Conservation (phyloP, 345 rosid genomes). For the Eutrema yunnanense region DNA sequence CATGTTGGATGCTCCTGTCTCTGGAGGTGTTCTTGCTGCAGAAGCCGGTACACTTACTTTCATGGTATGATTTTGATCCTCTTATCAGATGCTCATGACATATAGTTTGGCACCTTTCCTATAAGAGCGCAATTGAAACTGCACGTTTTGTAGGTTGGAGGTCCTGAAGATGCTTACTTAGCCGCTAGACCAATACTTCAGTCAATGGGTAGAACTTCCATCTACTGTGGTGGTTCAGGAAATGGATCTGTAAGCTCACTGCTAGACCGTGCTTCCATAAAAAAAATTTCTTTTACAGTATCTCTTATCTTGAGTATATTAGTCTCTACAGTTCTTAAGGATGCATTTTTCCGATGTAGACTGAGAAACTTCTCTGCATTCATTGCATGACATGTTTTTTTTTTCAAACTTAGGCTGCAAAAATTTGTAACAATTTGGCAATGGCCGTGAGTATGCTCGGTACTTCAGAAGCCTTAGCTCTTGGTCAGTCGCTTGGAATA, state of each 20-base stretch:
- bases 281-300: neutral
- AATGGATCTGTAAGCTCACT: slow-evolving; percentile 78
- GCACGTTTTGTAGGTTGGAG: slow-evolving; percentile 70
- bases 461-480: slow-evolving; percentile 84
- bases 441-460: slow-evolving; percentile 95
- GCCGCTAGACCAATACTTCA: slow-evolving; percentile 64
- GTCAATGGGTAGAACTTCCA: slow-evolving; percentile 72
- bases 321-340: neutral
- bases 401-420: slow-evolving; percentile 61
- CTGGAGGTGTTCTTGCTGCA: slow-evolving; percentile 96
- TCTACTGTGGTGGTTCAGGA: slow-evolving; percentile 92
- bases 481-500: slow-evolving; percentile 84
- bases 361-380: neutral
- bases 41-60: slow-evolving; percentile 85
- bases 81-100: neutral
- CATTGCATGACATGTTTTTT: neutral
- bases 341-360: neutral
- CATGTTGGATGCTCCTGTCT: slow-evolving; percentile 98
- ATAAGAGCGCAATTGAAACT: neutral
- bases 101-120: neutral
- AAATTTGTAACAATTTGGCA: slow-evolving; percentile 90
- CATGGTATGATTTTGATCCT: slow-evolving; percentile 44
- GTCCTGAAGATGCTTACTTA: slow-evolving; percentile 64
- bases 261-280: neutral
- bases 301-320: neutral